These are phyloP conservation scores for Sophora flavescens DNA, from an alignment of 306 rosid species.

Conservation along the genomic window DNA sequence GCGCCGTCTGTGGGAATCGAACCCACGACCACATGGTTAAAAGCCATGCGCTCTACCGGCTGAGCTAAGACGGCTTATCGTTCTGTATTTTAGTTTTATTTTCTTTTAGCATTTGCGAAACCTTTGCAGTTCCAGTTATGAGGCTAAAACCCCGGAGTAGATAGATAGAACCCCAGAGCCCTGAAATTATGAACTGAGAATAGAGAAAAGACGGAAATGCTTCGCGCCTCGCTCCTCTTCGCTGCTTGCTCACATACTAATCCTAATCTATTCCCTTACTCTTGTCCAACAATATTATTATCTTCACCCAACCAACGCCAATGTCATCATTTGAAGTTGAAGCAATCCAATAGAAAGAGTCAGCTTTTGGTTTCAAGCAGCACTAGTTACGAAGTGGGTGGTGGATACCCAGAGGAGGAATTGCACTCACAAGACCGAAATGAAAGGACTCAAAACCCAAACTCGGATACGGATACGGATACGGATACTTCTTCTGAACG, in stretches of 20 bases:
- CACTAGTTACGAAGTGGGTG: conserved; percentile 78
- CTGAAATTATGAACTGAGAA: background rate
- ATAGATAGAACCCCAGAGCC: background rate
- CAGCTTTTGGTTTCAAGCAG: conserved; percentile 24
- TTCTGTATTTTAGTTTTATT: too few relatives aligned
- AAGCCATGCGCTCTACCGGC: too few relatives aligned
- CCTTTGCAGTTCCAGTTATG: background rate
- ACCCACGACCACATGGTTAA: too few relatives aligned
- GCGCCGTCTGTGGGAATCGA: too few relatives aligned
- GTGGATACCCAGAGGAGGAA: conserved; percentile 68
- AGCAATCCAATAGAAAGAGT: conserved; percentile 32
- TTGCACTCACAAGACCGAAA: conserved; percentile 35
- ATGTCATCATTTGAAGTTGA: conserved; percentile 35
- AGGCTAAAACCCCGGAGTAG: too few relatives aligned
- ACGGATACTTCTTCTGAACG: conserved; percentile 51
- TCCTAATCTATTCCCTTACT: conserved; percentile 11
- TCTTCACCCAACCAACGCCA: background rate
- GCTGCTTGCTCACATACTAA: conserved; percentile 9
- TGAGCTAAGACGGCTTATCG: too few relatives aligned
- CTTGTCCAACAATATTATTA: background rate
- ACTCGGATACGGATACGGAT: conserved; percentile 43
- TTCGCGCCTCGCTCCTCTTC: conserved; percentile 28
- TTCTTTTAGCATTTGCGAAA: too few relatives aligned
- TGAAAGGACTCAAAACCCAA: conserved; percentile 23
- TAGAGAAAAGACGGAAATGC: conserved; percentile 38